Conservation (phyloP, 129 eudicot genomes). For the Helianthus tuberosus region DNA sequence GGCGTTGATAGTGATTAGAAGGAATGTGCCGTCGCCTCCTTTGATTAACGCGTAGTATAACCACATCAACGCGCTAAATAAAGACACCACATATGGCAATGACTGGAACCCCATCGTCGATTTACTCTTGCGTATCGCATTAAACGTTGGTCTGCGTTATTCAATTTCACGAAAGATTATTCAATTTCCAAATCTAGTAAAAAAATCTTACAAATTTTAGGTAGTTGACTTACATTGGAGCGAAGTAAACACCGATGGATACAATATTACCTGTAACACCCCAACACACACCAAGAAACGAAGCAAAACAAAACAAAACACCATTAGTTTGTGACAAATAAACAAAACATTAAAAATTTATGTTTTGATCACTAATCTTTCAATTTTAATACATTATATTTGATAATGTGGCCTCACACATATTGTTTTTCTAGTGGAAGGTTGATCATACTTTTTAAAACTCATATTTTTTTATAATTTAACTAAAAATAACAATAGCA, state of each 20-base stretch:
- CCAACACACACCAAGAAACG: not conserved
- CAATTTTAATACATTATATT: not conserved
- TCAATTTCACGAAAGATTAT: not conserved
- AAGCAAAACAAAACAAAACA: not conserved
- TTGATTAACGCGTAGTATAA: conserved; percentile 71
- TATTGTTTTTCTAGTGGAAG: conserved; percentile 14
- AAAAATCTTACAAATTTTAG: not conserved
- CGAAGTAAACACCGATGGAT: conserved; percentile 65
- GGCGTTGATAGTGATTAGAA: conserved; percentile 74
- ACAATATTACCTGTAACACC: conserved; percentile 66
- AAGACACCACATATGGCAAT: conserved; percentile 67
- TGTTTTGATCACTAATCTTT: not conserved
- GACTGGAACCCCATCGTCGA: conserved; percentile 81
- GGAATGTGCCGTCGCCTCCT: conserved; percentile 37
- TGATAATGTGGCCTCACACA: conserved; percentile 13
- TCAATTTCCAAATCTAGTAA: not conserved
- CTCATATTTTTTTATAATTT: not conserved
- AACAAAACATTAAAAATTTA: not conserved
- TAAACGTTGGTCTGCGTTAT: conserved; percentile 71
- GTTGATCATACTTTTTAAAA: conserved; percentile 28
- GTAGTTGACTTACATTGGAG: conserved; percentile 69
- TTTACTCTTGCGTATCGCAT: conserved; percentile 57
- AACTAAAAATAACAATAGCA: not conserved
- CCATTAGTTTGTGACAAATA: not conserved
- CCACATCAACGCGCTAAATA: conserved; percentile 83